Conservation (phyloP, 2,329 filamentous ascomycete species). For the Fusarium pseudograminearum region DNA sequence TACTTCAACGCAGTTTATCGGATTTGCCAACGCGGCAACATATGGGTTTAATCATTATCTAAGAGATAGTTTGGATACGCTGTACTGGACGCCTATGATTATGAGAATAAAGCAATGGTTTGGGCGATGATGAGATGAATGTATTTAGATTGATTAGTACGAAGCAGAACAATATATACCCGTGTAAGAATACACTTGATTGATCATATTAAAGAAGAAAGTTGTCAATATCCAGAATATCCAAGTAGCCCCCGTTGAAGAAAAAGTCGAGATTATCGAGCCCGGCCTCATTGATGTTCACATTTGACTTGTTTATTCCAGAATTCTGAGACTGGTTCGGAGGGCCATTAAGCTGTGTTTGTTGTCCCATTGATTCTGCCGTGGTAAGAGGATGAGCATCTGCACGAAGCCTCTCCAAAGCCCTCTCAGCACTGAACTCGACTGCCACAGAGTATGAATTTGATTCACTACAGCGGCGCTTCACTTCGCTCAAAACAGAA, state of each 20-base stretch:
- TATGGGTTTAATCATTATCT: slow-evolving; percentile 45
- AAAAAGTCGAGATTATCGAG: slow-evolving; percentile 30
- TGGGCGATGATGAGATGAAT: slow-evolving; percentile 9
- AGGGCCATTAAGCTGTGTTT: not conserved
- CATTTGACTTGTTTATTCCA: not conserved
- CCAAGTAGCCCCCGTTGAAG: slow-evolving; percentile 31
- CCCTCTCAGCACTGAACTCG: slow-evolving; percentile 30
- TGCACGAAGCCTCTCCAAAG: slow-evolving; percentile 22
- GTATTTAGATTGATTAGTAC: not conserved
- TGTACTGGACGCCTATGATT: slow-evolving; percentile 33
- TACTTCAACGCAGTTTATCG: slow-evolving; percentile 40
- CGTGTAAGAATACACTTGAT: not conserved
- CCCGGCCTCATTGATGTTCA: slow-evolving; percentile 6
- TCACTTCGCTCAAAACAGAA: slow-evolving; percentile 10
- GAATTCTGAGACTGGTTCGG: not conserved
- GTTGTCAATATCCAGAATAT: slow-evolving; percentile 23
- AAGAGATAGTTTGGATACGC: slow-evolving; percentile 31
- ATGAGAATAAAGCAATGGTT: slow-evolving; percentile 30
- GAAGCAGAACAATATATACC: not conserved
- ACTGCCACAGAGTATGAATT: slow-evolving; percentile 21
- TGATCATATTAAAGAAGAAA: slow-evolving; percentile 4
- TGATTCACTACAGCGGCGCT: slow-evolving; percentile 18
- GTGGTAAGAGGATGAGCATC: not conserved
- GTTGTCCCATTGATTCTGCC: not conserved
- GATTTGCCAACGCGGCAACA: slow-evolving; percentile 40